phyloP scores from a whole-genome alignment of 2,329 filamentous ascomycete genomes.

The Eurotiales sp. region DNA sequence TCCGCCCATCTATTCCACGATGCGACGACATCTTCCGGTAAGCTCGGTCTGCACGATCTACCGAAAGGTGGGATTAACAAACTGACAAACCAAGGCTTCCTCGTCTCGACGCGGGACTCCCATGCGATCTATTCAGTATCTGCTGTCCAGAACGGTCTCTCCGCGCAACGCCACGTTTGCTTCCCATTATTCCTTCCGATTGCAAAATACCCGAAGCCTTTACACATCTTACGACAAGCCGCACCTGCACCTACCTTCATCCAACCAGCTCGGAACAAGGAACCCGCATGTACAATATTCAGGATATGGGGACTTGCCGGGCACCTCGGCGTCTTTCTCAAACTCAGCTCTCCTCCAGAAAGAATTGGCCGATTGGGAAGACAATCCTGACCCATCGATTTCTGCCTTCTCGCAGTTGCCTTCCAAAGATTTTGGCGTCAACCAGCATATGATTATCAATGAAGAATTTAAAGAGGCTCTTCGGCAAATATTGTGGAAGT shows the following conservation, averaged over 20 bases:
- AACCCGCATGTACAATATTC: not conserved
- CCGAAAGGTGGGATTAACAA: not conserved
- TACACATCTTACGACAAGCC: slow-evolving; percentile 6
- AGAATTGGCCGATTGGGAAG: slow-evolving; percentile 63
- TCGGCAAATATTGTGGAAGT: slow-evolving; percentile 83
- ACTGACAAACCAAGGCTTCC: not conserved
- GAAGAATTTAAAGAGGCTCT: slow-evolving; percentile 91
- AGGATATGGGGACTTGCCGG: not conserved
- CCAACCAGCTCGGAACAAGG: not conserved
- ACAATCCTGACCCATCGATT: slow-evolving; percentile 67
- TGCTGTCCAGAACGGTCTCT: not conserved
- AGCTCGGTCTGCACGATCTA: not conserved
- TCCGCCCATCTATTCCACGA: not conserved
- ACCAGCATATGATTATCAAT: slow-evolving; percentile 95
- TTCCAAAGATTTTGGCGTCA: slow-evolving; percentile 79
- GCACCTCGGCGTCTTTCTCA: slow-evolving; percentile 16
- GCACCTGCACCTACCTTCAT: not conserved
- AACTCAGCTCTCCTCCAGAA: slow-evolving; percentile 9
- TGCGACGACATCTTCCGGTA: slow-evolving; percentile 10
- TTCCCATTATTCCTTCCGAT: not conserved
- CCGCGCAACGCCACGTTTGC: not conserved
- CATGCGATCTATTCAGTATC: not conserved
- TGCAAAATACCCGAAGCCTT: not conserved
- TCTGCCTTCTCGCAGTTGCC: slow-evolving; percentile 72
- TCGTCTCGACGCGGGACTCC: not conserved